Evolutionary conservation across 2,329 filamentous ascomycete species (phyloP), one percentile per base, ranked within the genome.

Genomic region (Raffaelea deltoideospora): DNA sequence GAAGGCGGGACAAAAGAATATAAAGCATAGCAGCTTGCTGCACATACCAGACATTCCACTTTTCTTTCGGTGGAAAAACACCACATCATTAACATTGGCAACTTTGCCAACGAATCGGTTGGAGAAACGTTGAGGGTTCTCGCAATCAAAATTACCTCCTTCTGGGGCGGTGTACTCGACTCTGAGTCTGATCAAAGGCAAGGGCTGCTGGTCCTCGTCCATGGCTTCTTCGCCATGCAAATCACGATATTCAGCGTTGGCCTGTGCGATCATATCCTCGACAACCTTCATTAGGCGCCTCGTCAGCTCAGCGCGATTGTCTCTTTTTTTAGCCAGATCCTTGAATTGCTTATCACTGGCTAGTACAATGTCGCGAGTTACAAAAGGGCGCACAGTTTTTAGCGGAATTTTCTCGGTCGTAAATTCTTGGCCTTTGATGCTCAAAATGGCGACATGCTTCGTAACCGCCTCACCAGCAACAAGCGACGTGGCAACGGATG

Each of bases 61-160:
- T 58, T 94, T 96, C 59, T 88, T 94, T 38, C 84, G 75, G 55
- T 95, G 78, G 53, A 93, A 96, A 50, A 88, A 81, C 1, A 98
- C 77, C 1, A 98, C 85, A 48, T 98, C 90, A 47, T 87, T 92
- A 10, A 79, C 77, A 51, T 98, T 98, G 41, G 90, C 90, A 1
- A 98, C 88, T 50, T 76, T 82, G n/a, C 77, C 80, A 1, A 80
- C 69, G 47, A 96, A 98, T 3, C 86, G 73, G 53, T 93, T 93
- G 0, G 88, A 96, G 50, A 96, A 95, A 9, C 90, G 76, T 53
- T 96, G 90, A 0, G 90, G 87, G 42, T 98, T 98, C 54, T 96
- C 90, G 44, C 81, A 79, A 46, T 96, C 83, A 49, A 85, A 98
- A 26, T 76, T 73, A 13, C 85, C 82, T 4, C 85, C 86, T 31